Conservation (phyloP, 768 basidiomycete genomes). For the Suillus variegatus region DNA sequence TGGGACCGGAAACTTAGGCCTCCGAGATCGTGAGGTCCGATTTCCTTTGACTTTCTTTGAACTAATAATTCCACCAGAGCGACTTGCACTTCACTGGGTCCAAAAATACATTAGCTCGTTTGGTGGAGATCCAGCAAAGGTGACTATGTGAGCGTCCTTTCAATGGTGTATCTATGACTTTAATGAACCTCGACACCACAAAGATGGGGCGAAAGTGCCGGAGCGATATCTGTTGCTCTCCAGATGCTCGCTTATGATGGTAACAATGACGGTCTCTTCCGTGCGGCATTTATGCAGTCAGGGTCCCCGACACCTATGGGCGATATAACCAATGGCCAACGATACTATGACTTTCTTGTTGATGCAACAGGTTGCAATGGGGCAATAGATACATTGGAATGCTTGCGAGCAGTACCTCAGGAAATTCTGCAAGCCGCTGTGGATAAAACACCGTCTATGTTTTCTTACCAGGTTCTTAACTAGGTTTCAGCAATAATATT, state of each 20-base stretch:
- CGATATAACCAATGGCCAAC: conserved; percentile 18
- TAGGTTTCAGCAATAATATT: not conserved
- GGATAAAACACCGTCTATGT: conserved; percentile 40
- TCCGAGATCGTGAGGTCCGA: conserved; percentile 33
- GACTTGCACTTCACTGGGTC: conserved; percentile 43
- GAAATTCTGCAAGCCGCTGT: conserved; percentile 40
- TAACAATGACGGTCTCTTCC: conserved; percentile 18
- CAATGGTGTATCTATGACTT: not conserved
- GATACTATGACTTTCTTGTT: conserved; percentile 22
- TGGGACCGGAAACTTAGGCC: conserved; percentile 37
- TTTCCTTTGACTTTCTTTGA: not conserved
- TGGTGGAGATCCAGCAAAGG: conserved; percentile 40
- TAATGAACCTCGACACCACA: not conserved
- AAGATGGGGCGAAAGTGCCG: conserved; percentile 23
- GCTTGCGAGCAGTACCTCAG: conserved; percentile 32
- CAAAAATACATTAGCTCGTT: conserved; percentile 42
- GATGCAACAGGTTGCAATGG: conserved; percentile 23
- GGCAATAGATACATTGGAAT: conserved; percentile 26
- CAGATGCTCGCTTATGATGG: conserved; percentile 21
- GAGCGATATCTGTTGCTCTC: conserved; percentile 15
- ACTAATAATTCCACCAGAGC: conserved; percentile 21
- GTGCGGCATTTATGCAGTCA: conserved; percentile 38
- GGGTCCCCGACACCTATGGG: conserved; percentile 33
- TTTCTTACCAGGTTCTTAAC: conserved; percentile 37
- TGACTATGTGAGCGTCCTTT: conserved; percentile 23